Base-by-base conservation (phyloP, 2,329 filamentous ascomycete species). In the Trichophyton simii region DNA sequence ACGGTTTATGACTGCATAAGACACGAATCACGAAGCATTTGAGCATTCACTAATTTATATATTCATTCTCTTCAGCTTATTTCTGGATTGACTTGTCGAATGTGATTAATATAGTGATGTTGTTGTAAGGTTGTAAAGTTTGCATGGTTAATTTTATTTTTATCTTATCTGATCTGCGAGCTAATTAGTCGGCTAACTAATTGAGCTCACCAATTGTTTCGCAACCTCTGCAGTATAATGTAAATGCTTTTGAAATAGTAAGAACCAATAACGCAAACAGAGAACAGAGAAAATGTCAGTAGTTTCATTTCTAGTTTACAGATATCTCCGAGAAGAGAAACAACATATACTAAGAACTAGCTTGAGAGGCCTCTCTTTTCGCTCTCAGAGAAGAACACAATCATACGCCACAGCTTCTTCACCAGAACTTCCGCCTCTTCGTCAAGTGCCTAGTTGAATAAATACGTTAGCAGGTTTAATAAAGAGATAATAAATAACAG, bases 331-430 rank as follows among this genome's bases (percentile, higher is more conserved):
- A 13, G 22, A n/a, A 34, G 50, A 54, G 9, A 18, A 54, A 5
- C 3, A 15, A 3, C 8, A n/a, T 31, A 54, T 28, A 52, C 18
- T 22, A 7, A 22, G 15, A 15, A 28, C 28, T 54, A 54, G 22
- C 50, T 34, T 7, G 55, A 58, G 63, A 96, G 78, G 1, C 91
- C 91, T 65, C 91, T 81, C 78, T 94, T 95, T 81, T 96, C 92
- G 70, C 87, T 89, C 75, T 97, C 92, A 4, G 89, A 94, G 70
- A 92, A 96, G 83, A 96, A 97, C 69, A 97, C 95, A 62, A 96
- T 86, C 90, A 97, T 95, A 58, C 92, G 85, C 94, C 94, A 99
- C 41, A 99, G 82, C 78, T 96, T 97, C 83, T 90, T 95, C 58
- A 97, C 91, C 66, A 99, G 78, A 28, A 89, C 87, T 73, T 96